Evolutionary conservation across 441 rosid genomes (phyloP).

Genomic region (Brassica balearica): DNA sequence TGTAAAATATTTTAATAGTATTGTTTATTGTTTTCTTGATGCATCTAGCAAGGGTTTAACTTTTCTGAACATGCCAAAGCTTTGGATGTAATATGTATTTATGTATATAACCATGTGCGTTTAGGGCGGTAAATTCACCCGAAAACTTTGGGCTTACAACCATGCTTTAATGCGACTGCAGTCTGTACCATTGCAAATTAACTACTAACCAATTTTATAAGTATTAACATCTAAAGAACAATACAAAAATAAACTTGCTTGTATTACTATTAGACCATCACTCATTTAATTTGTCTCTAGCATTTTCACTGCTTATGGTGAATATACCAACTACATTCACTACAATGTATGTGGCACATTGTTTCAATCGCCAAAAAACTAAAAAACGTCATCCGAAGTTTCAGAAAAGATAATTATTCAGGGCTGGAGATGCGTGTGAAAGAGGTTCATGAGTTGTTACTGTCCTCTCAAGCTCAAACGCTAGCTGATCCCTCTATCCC

Average conservation of each 20-base stretch:
- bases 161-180: neutral
- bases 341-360: slow-evolving; percentile 6
- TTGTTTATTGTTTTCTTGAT: neutral
- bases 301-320: neutral
- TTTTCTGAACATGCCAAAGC: slow-evolving; percentile 10
- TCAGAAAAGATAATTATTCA: no score
- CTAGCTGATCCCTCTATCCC: no score
- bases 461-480: no score
- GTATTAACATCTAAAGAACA: neutral
- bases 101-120: neutral
- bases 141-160: neutral
- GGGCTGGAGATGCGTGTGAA: no score
- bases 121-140: slow-evolving; percentile 3
- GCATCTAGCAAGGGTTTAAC: neutral
- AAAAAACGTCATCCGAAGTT: no score
- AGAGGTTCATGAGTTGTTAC: no score
- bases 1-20: neutral
- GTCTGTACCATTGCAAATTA: neutral
- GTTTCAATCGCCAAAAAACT: neutral
- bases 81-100: neutral
- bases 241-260: neutral
- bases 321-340: neutral
- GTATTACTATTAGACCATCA: slow-evolving; percentile 1
- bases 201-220: neutral
- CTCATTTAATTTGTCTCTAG: neutral